These are phyloP conservation scores for Periconia macrospinosa DNA, from an alignment of 2,329 filamentous ascomycete species.

Conservation along the genomic window DNA sequence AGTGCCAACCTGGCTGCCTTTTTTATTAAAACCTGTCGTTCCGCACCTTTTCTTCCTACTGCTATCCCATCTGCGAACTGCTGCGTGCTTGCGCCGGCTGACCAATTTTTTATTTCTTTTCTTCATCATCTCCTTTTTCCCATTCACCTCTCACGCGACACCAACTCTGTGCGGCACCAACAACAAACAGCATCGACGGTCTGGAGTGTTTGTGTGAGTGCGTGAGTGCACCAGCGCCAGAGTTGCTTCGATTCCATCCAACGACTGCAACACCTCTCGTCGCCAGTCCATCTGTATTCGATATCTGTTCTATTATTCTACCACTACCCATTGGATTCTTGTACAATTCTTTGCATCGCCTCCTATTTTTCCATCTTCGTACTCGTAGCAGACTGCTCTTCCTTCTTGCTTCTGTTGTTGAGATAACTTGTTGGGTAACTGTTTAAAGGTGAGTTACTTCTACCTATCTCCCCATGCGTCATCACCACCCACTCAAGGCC, in stretches of 20 bases:
- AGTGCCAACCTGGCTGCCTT: background rate
- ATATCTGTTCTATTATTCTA: too few species aligned
- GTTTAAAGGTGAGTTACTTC: constrained; percentile 5
- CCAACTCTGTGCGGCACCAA: constrained; percentile 23
- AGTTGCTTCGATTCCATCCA: background rate
- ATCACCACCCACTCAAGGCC: background rate
- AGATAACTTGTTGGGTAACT: background rate
- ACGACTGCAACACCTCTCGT: background rate
- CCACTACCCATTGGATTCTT: background rate
- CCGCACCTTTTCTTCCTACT: constrained; percentile 22
- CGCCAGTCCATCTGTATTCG: too few species aligned
- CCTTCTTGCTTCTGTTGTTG: background rate
- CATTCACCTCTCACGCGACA: constrained; percentile 13
- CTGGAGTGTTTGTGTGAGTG: background rate
- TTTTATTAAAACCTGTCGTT: constrained; percentile 27
- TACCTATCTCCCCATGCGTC: background rate
- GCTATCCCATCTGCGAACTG: constrained; percentile 27
- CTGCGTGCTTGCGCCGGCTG: constrained; percentile 36
- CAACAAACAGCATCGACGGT: background rate
- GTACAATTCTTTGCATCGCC: background rate
- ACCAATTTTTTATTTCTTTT: constrained; percentile 3
- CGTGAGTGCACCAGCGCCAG: background rate
- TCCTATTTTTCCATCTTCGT: background rate
- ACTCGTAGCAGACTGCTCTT: background rate
- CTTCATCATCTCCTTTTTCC: background rate